A percentile compares a stretch with the other conserved stretches of the same genome.
phyloP scores from a whole-genome alignment of 2,329 filamentous ascomycete genomes.

The Macrophomina tecta region DNA sequence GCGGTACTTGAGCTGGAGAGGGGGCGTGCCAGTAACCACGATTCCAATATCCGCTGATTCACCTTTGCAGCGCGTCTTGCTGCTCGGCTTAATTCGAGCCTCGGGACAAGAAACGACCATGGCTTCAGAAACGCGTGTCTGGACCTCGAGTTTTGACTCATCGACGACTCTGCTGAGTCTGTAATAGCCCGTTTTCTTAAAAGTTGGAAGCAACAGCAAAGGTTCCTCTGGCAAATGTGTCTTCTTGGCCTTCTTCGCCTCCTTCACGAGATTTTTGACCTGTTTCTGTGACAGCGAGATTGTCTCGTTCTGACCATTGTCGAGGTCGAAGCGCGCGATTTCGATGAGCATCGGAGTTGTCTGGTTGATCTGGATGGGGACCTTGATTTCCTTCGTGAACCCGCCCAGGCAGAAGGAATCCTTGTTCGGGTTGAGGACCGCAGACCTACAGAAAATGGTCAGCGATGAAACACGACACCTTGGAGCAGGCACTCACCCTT shows the following conservation, averaged over 20 bases:
- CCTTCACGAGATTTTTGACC: slow-evolving; percentile 74
- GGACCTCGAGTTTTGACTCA: slow-evolving; percentile 91
- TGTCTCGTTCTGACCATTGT: slow-evolving; percentile 78
- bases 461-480: slow-evolving; percentile 21
- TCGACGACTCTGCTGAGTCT: slow-evolving; percentile 84
- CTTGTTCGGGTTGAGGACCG: slow-evolving; percentile 81
- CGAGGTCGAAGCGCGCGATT: slow-evolving; percentile 83
- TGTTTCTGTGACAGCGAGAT: slow-evolving; percentile 77
- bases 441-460: slow-evolving; percentile 63
- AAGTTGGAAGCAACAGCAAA: slow-evolving; percentile 72
- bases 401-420: slow-evolving; percentile 81
- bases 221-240: slow-evolving; percentile 59
- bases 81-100: slow-evolving; percentile 71
- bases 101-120: slow-evolving; percentile 86
- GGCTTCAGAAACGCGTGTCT: slow-evolving; percentile 75
- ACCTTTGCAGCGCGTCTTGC: slow-evolving; percentile 76
- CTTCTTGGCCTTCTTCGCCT: slow-evolving; percentile 65
- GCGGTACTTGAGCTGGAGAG: slow-evolving; percentile 90
- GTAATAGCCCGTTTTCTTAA: slow-evolving; percentile 90
- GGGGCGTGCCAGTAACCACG: slow-evolving; percentile 85
- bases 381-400: slow-evolving; percentile 63
- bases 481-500: slow-evolving; percentile 66
- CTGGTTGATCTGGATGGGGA: slow-evolving; percentile 93
- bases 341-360: slow-evolving; percentile 89
- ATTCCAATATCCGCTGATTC: slow-evolving; percentile 86